Conservation (phyloP, 1,284 basidiomycete species). For the Cystobasidiaceae sp. region DNA sequence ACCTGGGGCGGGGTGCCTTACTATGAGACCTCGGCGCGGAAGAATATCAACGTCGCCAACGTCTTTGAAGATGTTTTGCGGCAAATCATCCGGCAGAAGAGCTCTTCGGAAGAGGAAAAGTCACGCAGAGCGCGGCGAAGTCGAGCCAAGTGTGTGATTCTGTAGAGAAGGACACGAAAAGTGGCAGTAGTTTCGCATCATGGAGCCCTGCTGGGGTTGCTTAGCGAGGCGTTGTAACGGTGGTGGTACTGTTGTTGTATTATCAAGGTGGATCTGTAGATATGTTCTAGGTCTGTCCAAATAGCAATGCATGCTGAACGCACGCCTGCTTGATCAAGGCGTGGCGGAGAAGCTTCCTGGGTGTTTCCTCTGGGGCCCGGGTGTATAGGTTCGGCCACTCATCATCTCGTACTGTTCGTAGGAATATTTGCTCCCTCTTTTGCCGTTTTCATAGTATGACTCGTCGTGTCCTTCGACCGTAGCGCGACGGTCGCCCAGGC, state of each 20-base stretch:
- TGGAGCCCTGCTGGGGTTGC: no score
- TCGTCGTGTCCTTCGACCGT: no score
- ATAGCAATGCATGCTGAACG: no score
- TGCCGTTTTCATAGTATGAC: background rate
- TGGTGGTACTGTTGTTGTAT: background rate
- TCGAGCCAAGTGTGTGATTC: conserved; percentile 5
- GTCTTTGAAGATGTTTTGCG: conserved; percentile 71
- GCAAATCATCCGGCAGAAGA: conserved; percentile 55
- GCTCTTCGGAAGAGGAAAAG: conserved; percentile 17
- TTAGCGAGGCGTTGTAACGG: background rate
- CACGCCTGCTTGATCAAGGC: no score
- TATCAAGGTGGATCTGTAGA: no score
- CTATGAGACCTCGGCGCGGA: conserved; percentile 77
- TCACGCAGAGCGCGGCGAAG: conserved; percentile 2
- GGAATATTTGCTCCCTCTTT: background rate
- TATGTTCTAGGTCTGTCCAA: no score
- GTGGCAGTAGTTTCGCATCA: background rate
- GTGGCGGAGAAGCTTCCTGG: no score
- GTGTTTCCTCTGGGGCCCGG: no score
- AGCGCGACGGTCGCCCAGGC: no score
- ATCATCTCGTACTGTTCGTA: no score
- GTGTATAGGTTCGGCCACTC: no score
- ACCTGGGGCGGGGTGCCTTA: conserved; percentile 67
- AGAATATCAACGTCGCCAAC: conserved; percentile 69
- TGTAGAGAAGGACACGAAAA: no score